Conservation (phyloP, 768 basidiomycete species). For the Cubamyces sp. region DNA sequence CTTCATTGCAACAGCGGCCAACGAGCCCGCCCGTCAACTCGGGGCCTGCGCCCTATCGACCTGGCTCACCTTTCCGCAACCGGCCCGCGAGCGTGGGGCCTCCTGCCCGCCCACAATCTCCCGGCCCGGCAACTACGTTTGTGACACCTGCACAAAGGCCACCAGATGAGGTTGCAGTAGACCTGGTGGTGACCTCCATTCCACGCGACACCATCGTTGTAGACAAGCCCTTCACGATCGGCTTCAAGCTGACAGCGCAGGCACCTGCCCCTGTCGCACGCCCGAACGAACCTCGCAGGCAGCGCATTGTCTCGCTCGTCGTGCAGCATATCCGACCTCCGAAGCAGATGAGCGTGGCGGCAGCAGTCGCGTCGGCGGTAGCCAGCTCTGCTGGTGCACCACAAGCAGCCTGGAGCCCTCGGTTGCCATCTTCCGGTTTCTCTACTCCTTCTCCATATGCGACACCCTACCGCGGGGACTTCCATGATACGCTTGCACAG, state of each 20-base stretch:
- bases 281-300: constrained; percentile 30
- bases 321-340: constrained; percentile 68
- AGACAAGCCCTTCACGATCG: constrained; percentile 63
- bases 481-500: constrained; percentile 57
- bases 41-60: constrained; percentile 43
- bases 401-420: constrained; percentile 40
- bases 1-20: constrained; percentile 56
- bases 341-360: constrained; percentile 21
- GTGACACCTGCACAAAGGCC: constrained; percentile 34
- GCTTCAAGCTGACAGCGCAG: constrained; percentile 56
- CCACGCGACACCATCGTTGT: constrained; percentile 49
- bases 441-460: constrained; percentile 53
- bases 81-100: constrained; percentile 29
- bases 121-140: constrained; percentile 37
- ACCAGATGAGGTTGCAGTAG: constrained; percentile 53
- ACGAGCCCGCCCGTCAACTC: constrained; percentile 55
- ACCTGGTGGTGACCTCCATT: constrained; percentile 56
- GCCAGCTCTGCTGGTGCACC: constrained; percentile 12
- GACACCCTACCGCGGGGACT: constrained; percentile 42
- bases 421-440: constrained; percentile 53
- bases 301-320: constrained; percentile 53
- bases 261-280: constrained; percentile 44
- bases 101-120: constrained; percentile 28
- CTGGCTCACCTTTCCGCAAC: constrained; percentile 46
- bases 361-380: constrained; percentile 28